These are phyloP conservation scores for Coriolopsis trogii DNA, from an alignment of 1,284 basidiomycete genomes.

Conservation along the genomic window DNA sequence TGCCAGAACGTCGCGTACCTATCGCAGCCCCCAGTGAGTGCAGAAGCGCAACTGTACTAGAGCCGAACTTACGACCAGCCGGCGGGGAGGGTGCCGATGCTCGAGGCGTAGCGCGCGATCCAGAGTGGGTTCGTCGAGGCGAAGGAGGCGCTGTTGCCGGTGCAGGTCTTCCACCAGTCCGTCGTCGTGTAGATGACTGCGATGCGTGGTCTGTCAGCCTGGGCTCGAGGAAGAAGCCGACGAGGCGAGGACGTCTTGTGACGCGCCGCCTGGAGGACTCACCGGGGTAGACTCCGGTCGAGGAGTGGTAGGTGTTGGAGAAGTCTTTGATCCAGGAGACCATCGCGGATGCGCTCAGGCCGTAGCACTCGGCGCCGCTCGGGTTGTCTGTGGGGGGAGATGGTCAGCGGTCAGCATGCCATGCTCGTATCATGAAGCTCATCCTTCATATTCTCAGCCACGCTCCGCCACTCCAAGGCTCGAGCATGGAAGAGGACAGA, in stretches of 20 bases:
- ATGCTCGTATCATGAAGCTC: too few relatives aligned
- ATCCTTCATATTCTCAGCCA: too few relatives aligned
- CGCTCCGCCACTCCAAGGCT: too few relatives aligned
- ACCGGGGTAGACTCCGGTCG: slow-evolving; percentile 46
- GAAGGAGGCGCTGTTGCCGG: slow-evolving; percentile 57
- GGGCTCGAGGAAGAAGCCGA: too few relatives aligned
- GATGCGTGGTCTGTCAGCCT: too few relatives aligned
- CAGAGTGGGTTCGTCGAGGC: slow-evolving; percentile 55
- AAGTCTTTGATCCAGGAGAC: slow-evolving; percentile 66
- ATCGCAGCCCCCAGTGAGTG: not conserved
- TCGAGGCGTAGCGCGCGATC: slow-evolving; percentile 56
- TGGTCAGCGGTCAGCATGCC: not conserved
- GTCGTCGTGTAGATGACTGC: slow-evolving; percentile 67
- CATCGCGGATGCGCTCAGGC: slow-evolving; percentile 54
- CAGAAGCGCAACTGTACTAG: not conserved
- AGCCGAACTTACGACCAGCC: slow-evolving; percentile 46
- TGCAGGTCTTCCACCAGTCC: slow-evolving; percentile 71
- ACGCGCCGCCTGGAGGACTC: not conserved
- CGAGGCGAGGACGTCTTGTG: too few relatives aligned
- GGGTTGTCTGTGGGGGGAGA: slow-evolving; percentile 44
- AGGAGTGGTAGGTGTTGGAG: slow-evolving; percentile 59
- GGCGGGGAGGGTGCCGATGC: slow-evolving; percentile 54
- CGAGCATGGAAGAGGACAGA: too few relatives aligned
- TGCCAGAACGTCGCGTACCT: slow-evolving; percentile 68
- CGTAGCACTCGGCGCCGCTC: slow-evolving; percentile 57